Base-by-base conservation (phyloP, 495 filamentous ascomycete species). In the Clavariopsis aquatica region DNA sequence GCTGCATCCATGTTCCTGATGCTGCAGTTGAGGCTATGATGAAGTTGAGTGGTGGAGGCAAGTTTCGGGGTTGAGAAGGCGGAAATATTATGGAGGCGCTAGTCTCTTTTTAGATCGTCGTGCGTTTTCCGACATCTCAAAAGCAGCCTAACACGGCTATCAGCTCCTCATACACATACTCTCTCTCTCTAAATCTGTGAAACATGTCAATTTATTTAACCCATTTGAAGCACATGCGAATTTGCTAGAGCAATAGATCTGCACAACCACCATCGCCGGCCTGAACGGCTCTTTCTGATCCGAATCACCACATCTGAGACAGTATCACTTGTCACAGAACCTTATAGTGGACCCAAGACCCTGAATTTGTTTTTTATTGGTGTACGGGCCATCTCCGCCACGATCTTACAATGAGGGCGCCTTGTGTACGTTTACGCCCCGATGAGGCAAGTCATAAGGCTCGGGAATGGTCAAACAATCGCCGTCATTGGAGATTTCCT, bases 1-100 rank as follows among this genome's bases (percentile, higher is more conserved):
- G 49, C 22, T 22, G 28, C 26, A 52, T 69, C 62, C 56, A 64
- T 69, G 26, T 27, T 60, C 54, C 29, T 26, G 49, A 64, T 69
- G 26, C 38, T 60, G 60, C 54, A 46, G 60, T 52, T 17, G 28
- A 46, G 46, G 24, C 19, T 49, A 41, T 43, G 38, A 43, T 8
- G 38, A 43, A 43, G 38, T n/a, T 6, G 38, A 10, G 38, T 8
- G 12, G 38, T 43, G 13, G 31, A 34, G 38, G 38, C 9, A 17
- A 43, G 6, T 8, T 43, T 43, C 15, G 9, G 38, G 38, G 38
- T 8, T 43, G 3, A 17, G 2, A 17, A 43, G n/a, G 38, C 38
- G 38, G 38, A 17, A 43, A 43, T 43, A 10, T 43, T 43, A 43
- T 43, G 38, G 38, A 7, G 38, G n/a, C 38, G 15, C 38, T 43